phyloP scores from a whole-genome alignment of 495 filamentous ascomycete species.

The Amniculicola lignicola region DNA sequence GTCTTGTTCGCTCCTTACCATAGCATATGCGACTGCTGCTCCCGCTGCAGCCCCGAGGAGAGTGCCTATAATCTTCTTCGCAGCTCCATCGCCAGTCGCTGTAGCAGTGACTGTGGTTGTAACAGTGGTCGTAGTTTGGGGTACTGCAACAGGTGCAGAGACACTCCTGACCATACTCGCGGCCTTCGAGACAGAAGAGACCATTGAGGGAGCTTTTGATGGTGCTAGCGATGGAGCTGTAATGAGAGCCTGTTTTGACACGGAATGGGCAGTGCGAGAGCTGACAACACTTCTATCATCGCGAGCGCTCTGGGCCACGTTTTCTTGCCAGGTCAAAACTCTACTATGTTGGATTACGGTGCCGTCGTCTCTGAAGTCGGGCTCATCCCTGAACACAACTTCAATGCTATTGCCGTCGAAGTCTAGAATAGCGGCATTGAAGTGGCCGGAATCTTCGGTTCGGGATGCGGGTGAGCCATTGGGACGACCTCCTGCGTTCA shows the following conservation, averaged over 20 bases:
- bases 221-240: slow-evolving; percentile 6
- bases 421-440: slow-evolving; percentile 60
- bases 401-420: slow-evolving; percentile 61
- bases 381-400: slow-evolving; percentile 50
- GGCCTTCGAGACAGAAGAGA: slow-evolving; percentile 28
- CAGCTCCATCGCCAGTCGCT: slow-evolving; percentile 44
- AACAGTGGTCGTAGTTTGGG: slow-evolving; percentile 20
- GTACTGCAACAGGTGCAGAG: slow-evolving; percentile 26
- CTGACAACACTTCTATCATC: slow-evolving; percentile 34
- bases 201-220: slow-evolving; percentile 17
- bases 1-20: slow-evolving; percentile 56
- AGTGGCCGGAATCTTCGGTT: slow-evolving; percentile 52
- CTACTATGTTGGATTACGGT: slow-evolving; percentile 34
- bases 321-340: slow-evolving; percentile 40
- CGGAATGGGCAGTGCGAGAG: slow-evolving; percentile 14
- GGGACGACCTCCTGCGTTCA: slow-evolving; percentile 57
- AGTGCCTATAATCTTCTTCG: slow-evolving; percentile 67
- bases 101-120: slow-evolving; percentile 39
- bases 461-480: slow-evolving; percentile 55
- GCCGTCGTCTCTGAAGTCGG: slow-evolving; percentile 28
- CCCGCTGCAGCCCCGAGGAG: slow-evolving; percentile 74
- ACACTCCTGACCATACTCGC: slow-evolving; percentile 28
- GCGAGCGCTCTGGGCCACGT: slow-evolving; percentile 27
- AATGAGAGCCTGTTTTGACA: slow-evolving; percentile 10
- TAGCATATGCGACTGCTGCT: slow-evolving; percentile 70